phyloP scores from a whole-genome alignment of 768 basidiomycete genomes.

The Astraeus odoratus region DNA sequence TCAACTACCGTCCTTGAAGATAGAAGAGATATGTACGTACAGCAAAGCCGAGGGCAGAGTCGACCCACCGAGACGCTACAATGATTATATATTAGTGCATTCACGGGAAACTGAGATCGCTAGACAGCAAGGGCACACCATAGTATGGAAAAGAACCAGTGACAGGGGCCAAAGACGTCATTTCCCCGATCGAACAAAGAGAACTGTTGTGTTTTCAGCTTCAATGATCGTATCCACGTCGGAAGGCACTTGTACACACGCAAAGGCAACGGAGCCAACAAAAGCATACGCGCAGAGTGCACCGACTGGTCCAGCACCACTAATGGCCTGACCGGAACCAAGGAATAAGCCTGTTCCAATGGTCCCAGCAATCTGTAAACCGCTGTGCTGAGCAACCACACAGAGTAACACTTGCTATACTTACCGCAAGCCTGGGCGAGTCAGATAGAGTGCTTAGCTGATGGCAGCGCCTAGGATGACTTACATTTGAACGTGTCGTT shows the following conservation, averaged over 20 bases:
- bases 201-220: constrained; percentile 29
- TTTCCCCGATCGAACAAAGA: constrained; percentile 64
- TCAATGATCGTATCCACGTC: background rate
- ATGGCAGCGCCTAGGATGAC: constrained; percentile 15
- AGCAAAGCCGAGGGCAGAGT: constrained; percentile 53
- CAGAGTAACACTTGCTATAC: background rate
- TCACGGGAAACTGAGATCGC: background rate
- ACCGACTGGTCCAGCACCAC: constrained; percentile 57
- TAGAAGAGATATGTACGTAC: constrained; percentile 30
- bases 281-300: constrained; percentile 57
- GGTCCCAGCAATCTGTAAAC: constrained; percentile 32
- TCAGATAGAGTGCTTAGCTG: background rate
- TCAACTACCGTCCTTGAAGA: background rate
- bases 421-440: background rate
- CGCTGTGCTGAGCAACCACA: background rate
- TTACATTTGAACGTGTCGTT: constrained; percentile 77
- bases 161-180: constrained; percentile 75
- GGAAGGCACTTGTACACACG: constrained; percentile 36
- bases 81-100: background rate
- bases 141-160: constrained; percentile 76
- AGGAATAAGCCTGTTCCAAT: constrained; percentile 72
- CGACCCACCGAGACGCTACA: constrained; percentile 49
- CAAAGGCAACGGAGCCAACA: constrained; percentile 61
- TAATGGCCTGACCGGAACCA: constrained; percentile 58
- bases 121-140: constrained; percentile 28